phyloP scores from a whole-genome alignment of 768 basidiomycete species.

The Russula griseocarnosa region DNA sequence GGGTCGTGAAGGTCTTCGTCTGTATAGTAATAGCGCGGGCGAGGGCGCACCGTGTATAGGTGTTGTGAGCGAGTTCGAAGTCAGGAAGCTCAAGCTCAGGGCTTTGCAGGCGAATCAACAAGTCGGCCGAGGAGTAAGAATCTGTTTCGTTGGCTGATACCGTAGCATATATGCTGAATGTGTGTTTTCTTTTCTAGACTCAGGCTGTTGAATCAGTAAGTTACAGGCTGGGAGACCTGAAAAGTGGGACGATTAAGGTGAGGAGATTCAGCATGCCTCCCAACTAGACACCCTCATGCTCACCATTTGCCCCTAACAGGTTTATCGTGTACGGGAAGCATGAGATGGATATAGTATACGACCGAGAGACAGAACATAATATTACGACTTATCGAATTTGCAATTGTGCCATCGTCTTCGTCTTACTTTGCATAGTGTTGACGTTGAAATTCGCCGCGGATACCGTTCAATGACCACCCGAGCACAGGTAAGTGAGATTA shows the following conservation, averaged over 20 bases:
- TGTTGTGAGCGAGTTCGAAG: constrained; percentile 76
- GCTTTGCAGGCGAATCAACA: constrained; percentile 86
- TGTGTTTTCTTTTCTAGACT: not conserved
- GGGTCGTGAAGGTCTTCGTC: constrained; percentile 70
- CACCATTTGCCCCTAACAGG: constrained; percentile 21
- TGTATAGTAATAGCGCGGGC: constrained; percentile 60
- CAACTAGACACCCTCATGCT: not conserved
- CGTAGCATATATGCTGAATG: constrained; percentile 3
- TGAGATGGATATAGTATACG: constrained; percentile 12
- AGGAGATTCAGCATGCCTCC: constrained; percentile 1
- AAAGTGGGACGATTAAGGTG: constrained; percentile 80
- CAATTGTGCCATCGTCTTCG: constrained; percentile 9
- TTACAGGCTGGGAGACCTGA: constrained; percentile 87
- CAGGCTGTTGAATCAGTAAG: constrained; percentile 72
- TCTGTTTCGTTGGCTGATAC: constrained; percentile 9
- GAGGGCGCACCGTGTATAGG: constrained; percentile 60
- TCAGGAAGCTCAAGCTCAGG: constrained; percentile 80
- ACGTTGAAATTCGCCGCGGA: too few species aligned
- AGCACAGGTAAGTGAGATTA: too few species aligned
- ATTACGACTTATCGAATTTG: not conserved
- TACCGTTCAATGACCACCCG: too few species aligned
- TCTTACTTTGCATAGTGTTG: too few species aligned
- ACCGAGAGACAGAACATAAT: not conserved
- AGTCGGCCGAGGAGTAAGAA: constrained; percentile 61
- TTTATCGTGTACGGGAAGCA: constrained; percentile 35